Base-by-base conservation (phyloP, 2,329 filamentous ascomycete species). In the Trichoderma afroharzianum region DNA sequence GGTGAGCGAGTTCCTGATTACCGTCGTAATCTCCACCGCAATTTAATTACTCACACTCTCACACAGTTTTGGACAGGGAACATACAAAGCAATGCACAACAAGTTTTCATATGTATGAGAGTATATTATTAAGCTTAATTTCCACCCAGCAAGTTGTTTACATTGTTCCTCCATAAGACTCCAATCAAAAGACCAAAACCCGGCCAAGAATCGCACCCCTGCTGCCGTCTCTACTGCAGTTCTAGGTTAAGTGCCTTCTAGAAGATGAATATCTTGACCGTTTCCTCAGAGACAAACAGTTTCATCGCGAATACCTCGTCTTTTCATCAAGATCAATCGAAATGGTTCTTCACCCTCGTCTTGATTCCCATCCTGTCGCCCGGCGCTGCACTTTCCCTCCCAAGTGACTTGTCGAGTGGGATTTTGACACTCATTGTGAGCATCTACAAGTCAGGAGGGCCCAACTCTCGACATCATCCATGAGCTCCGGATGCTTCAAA, bases 71-170 rank as follows among this genome's bases (percentile, higher is more conserved):
- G 18, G 6, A 18, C 14, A 3, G 6, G 15, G 15, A 39, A 30
- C 5, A 4, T 30, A 30, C 28, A 30, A 8, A 43, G 39, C 7
- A 43, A 43, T 9, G 15, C 1, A 43, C 18, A 43, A 43, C 18
- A 43, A 18, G 7, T 18, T 43, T 43, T 43, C 39, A 43, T 43
- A 3, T 9, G 39, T 18, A 39, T 1, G 2, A 18, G 39, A 0
- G 15, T 43, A n/a, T 43, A n/a, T n/a, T 43, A 43, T 39, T n/a
- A 43, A 43, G 15, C 15, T 18, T 18, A 43, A n/a, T 9, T 4
- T 1, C 15, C 0, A 9, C 39, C 0, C 39, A n/a, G 15, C 39
- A 43, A 0, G 3, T 9, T 0, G 0, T 43, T 4, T n/a, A 18
- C 39, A n/a, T 1, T 43, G 3, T 9, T 2, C 39, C 0, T n/a